Percentiles rank a stretch among this genome's conserved stretches.
These are phyloP conservation scores for Rosa lucieae DNA, from an alignment of 306 rosid species.

Conservation along the genomic window DNA sequence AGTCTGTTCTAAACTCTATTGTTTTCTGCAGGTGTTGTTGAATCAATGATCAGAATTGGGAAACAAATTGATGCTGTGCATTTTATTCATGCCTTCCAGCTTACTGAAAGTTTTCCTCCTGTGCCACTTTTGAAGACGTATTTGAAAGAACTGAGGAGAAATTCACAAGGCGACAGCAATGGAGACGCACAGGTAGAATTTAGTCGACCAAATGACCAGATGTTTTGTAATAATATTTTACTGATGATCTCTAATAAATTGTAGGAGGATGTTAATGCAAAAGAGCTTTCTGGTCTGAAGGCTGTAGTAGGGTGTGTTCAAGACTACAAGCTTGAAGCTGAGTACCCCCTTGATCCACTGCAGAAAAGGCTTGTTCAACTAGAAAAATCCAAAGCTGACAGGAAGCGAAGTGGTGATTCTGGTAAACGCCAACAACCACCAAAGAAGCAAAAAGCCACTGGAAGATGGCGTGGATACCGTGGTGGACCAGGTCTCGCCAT, in stretches of 20 bases:
- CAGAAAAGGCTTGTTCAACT: conserved; percentile 69
- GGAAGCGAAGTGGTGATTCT: conserved; percentile 54
- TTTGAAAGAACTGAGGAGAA: conserved; percentile 73
- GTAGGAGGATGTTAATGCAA: conserved; percentile 53
- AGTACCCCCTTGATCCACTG: conserved; percentile 80
- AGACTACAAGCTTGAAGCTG: conserved; percentile 67
- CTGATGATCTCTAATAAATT: conserved; percentile 12
- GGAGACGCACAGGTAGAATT: conserved; percentile 50
- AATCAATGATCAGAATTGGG: conserved; percentile 46
- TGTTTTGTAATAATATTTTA: conserved; percentile 16
- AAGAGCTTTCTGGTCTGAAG: conserved; percentile 64
- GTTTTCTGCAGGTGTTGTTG: conserved; percentile 55
- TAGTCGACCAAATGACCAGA: conserved; percentile 7
- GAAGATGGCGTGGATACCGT: conserved; percentile 39
- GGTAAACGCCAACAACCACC: conserved; percentile 43
- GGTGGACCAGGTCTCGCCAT: conserved; percentile 43
- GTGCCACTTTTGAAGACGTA: conserved; percentile 71
- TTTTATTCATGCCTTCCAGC: conserved; percentile 65
- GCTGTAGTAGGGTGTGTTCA: conserved; percentile 52
- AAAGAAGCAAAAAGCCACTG: conserved; percentile 54
- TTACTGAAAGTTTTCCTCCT: conserved; percentile 56
- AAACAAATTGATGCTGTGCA: conserved; percentile 66
- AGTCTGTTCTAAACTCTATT: conserved; percentile 18
- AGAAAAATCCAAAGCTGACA: conserved; percentile 58
- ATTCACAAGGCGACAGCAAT: conserved; percentile 58